Percentiles rank a stretch among this genome's conserved stretches.
phyloP scores from a whole-genome alignment of 345 rosid species.

The Gossypium turneri region DNA sequence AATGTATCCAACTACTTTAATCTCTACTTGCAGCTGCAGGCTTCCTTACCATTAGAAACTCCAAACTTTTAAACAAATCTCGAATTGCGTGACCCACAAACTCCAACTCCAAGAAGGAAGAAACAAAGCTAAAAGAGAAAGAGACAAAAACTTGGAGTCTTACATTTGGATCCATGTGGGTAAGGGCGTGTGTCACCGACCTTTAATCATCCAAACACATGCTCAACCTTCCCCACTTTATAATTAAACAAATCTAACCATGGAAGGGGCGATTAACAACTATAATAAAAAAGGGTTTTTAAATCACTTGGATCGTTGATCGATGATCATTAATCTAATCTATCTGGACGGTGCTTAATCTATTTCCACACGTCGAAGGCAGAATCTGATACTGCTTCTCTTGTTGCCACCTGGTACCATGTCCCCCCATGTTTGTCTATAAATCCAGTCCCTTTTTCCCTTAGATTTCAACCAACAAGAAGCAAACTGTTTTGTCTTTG shows the following conservation, averaged over 20 bases:
- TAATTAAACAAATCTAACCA: not conserved
- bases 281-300: not conserved
- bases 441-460: not conserved
- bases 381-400: not conserved
- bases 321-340: not conserved
- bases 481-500: not conserved
- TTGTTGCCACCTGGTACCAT: not conserved
- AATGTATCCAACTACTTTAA: not conserved
- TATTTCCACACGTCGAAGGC: constrained; percentile 5
- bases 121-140: not conserved
- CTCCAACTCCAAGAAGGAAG: not conserved
- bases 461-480: not conserved
- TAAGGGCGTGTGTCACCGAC: constrained; percentile 25
- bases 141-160: not conserved
- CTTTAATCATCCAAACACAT: not conserved
- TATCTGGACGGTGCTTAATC: constrained; percentile 9
- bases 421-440: not conserved
- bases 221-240: not conserved
- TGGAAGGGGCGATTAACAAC: no score
- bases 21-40: not conserved
- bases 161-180: not conserved
- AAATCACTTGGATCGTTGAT: not conserved
- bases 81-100: not conserved
- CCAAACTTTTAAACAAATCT: not conserved
- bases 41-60: not conserved